Evolutionary conservation across 2,329 filamentous ascomycete species (phyloP), one percentile per base, ranked within the genome.

Genomic region (Phyllachora maydis): DNA sequence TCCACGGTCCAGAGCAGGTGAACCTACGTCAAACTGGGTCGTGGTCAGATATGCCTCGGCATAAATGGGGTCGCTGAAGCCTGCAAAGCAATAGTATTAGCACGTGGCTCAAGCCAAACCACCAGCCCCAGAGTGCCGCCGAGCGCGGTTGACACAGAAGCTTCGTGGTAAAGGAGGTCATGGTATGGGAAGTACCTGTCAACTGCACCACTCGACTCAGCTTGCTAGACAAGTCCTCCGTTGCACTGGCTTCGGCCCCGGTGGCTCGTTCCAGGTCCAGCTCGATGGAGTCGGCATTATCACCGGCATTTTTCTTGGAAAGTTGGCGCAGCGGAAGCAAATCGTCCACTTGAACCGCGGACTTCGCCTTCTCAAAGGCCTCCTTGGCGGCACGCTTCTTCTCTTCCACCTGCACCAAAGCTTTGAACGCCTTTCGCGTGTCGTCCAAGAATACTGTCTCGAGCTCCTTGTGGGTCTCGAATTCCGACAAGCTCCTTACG

Each of bases 21-120:
- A n/a, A n/a, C n/a, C n/a, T n/a, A n/a, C n/a, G n/a, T 98, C 88
- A 41, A 98, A 98, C 47, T 98, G 88, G 46, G 95, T 83, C 7
- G 98, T 85, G 46, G 91, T 92, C 41, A 98, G 85, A 39, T 98
- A 98, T 4, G 88, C 88, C 51, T 98, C 88, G n/a, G 81, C 88
- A 39, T 98, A 98, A 9, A 98, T 88, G 2, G 88, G 75, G 42
- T 98, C 88, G 0, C 88, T 95, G 62, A 98, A 98, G 30, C 88
- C 88, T n/a, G n/a, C n/a, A n/a, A n/a, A n/a, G n/a, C n/a, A n/a
- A n/a, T n/a, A n/a, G n/a, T n/a, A n/a, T n/a, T n/a, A n/a, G n/a
- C n/a, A n/a, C n/a, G n/a, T n/a, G n/a, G n/a, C n/a, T n/a, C n/a
- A n/a, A n/a, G n/a, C n/a, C n/a, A n/a, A n/a, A n/a, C n/a, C n/a